These are phyloP conservation scores for Lepidium sativum DNA, from an alignment of 345 rosid genomes.

Conservation along the genomic window DNA sequence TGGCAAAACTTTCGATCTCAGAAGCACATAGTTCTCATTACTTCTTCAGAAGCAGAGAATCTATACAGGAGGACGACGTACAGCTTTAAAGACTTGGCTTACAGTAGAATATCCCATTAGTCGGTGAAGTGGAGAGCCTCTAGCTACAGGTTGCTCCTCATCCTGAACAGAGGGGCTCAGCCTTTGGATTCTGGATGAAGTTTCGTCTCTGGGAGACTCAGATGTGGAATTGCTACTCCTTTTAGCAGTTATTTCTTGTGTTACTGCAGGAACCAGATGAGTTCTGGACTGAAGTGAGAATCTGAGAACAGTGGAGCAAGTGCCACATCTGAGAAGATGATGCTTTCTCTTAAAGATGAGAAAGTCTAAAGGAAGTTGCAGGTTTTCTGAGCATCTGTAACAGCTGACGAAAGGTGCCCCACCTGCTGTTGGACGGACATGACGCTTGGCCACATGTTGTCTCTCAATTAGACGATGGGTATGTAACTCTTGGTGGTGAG, in stretches of 20 bases:
- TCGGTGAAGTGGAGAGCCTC: conserved; percentile 62
- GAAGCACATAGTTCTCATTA: not conserved
- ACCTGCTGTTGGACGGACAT: conserved; percentile 65
- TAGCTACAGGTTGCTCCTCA: conserved; percentile 32
- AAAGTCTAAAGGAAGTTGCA: conserved; percentile 80
- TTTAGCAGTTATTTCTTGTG: conserved; percentile 20
- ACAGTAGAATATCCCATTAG: conserved; percentile 85
- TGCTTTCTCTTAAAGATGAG: conserved; percentile 48
- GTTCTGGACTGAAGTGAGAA: conserved; percentile 50
- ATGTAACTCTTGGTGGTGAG: conserved; percentile 25
- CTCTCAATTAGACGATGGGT: conserved; percentile 34
- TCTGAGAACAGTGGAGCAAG: conserved; percentile 53
- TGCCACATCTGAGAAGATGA: conserved; percentile 70
- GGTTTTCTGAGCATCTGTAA: conserved; percentile 39
- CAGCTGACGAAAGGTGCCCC: conserved; percentile 77
- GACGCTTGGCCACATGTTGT: conserved; percentile 44
- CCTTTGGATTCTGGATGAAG: conserved; percentile 21
- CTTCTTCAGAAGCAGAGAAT: conserved; percentile 19
- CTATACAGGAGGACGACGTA: conserved; percentile 15
- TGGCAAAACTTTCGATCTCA: conserved; percentile 13
- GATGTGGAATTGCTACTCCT: conserved; percentile 23
- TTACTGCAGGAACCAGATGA: conserved; percentile 39
- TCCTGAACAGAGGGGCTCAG: conserved; percentile 28
- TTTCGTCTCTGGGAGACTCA: conserved; percentile 25
- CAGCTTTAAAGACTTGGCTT: conserved; percentile 42